Base-by-base conservation (phyloP, 2,329 filamentous ascomycete species). In the Monilinia fructigena region DNA sequence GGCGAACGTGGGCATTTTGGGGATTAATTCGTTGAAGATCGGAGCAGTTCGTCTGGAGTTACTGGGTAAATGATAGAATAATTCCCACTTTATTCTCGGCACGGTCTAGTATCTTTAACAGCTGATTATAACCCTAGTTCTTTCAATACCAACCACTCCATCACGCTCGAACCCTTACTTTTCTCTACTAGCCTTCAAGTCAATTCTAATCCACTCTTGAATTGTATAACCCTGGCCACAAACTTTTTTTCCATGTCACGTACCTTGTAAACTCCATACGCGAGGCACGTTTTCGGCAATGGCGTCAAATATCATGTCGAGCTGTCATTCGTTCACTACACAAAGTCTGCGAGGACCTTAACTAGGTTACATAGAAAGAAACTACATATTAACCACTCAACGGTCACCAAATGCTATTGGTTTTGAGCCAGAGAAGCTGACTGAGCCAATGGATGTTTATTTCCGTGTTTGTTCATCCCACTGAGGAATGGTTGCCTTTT, bases 261-360 rank as follows among this genome's bases (percentile, higher is more conserved):
- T 26, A 61, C 58, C 58, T 61, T 60, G 45, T 38, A 60, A 60
- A 50, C 58, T 60, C 56, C 14, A 50, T 23, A 60, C 48, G 45
- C 56, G 45, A 66, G 53, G 65, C 58, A 66, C 52, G 65, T 66
- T 66, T 66, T 66, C 65, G 65, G 65, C 65, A 64, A 64, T 64
- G 65, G 60, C 65, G 53, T 67, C 65, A 67, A 67, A 53, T 56
- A 40, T 56, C 52, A 64, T 64, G 53, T 35, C 65, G 42, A 35
- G 16, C 45, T 65, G 42, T 40, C 31, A 67, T 67, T 67, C 61
- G 65, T 58, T 67, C 23, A 55, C 26, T 23, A 20, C 18, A 38
- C 48, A 66, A 48, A 63, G 40, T 55, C 40, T 55, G 52, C 59
- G 65, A 66, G 58, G 60, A 47, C 14, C 42, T 63, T 18, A 28